phyloP scores from a whole-genome alignment of 1,284 basidiomycete species.

The Trametes polyzona region DNA sequence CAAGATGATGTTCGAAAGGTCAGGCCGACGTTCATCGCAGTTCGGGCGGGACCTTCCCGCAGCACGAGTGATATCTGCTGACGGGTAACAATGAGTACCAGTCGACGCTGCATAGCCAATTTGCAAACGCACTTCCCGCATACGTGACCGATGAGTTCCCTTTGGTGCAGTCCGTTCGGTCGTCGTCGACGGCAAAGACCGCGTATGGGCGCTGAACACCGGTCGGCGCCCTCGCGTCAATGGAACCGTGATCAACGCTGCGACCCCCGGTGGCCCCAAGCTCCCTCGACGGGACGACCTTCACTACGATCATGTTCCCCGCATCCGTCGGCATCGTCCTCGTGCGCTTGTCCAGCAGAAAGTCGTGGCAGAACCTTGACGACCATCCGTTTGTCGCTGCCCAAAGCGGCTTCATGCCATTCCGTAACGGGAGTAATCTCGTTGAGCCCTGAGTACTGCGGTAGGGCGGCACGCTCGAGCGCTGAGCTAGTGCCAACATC shows the following conservation, averaged over 20 bases:
- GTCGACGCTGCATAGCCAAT: no score
- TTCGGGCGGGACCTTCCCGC: no score
- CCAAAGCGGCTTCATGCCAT: slow-evolving; percentile 28
- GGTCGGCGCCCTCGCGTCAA: slow-evolving; percentile 31
- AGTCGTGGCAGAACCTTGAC: slow-evolving; percentile 38
- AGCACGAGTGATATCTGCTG: no score
- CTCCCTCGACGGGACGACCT: slow-evolving; percentile 29
- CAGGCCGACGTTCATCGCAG: no score
- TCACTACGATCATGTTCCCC: slow-evolving; percentile 34
- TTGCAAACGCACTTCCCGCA: slow-evolving; percentile 23
- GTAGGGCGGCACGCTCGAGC: no score
- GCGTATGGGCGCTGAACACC: slow-evolving; percentile 36
- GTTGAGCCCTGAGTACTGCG: no score
- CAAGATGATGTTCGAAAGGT: no score
- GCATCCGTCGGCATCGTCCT: slow-evolving; percentile 33
- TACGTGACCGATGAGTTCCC: slow-evolving; percentile 31
- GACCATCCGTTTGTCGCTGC: slow-evolving; percentile 23
- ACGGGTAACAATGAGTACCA: no score
- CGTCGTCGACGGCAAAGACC: slow-evolving; percentile 33
- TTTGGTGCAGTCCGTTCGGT: slow-evolving; percentile 33
- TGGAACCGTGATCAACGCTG: slow-evolving; percentile 30
- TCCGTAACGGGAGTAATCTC: slow-evolving; percentile 29
- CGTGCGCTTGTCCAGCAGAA: slow-evolving; percentile 33
- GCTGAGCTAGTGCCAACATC: slow-evolving; percentile 14
- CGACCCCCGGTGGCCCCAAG: slow-evolving; percentile 33